Evolutionary conservation across 345 rosid species (phyloP), one percentile per base, ranked within the genome.

Genomic region (Eucalyptus marginata): DNA sequence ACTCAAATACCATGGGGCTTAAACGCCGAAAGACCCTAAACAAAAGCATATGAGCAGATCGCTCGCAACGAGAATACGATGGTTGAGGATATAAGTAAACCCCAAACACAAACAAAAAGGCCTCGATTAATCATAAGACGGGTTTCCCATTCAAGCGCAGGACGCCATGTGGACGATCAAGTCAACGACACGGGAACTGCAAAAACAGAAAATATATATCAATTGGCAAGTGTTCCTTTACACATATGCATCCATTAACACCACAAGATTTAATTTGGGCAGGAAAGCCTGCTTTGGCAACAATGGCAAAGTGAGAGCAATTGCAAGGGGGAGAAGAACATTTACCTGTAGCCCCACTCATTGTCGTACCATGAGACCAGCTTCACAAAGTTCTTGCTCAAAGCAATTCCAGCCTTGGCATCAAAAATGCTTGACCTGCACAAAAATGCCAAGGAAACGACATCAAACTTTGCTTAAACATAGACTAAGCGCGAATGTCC

Each of bases 391-490:
- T 93, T 93, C 18, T 93, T 92, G 66, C 88, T 97, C 95, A 96
- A 58, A 18, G 99, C 97, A 90, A 96, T 95, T 71, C 98, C 99
- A 7, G 98, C 98, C 94, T 96, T 95, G 50, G 99, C 98, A 91
- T 97, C 98, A 52, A 97, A 97, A n/a, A 97, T 94, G 96, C 98
- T 97, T 86, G 98, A 97, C 93, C 99, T 96, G 91, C n/a, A 71
- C 29, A 76, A 22, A 40, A 43, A 5, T 14, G 36, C 44, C 81
- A 71, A 71, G 46, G 81, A 71, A 71, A 36, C 22, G 14, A 11
- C 81, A 18, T 71, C 46, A 71, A 18, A 71, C 25, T 71, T 68
- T 5, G 46, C 46, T 8, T 9, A 71, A 71, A 71, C 4, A 71
- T 12, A 71, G 81, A 18, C 43, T 3, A 71, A 5, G 81, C 13